Evolutionary conservation across 495 filamentous ascomycete species (phyloP), one percentile per base, ranked within the genome.

Genomic region (Haplographium delicatum): DNA sequence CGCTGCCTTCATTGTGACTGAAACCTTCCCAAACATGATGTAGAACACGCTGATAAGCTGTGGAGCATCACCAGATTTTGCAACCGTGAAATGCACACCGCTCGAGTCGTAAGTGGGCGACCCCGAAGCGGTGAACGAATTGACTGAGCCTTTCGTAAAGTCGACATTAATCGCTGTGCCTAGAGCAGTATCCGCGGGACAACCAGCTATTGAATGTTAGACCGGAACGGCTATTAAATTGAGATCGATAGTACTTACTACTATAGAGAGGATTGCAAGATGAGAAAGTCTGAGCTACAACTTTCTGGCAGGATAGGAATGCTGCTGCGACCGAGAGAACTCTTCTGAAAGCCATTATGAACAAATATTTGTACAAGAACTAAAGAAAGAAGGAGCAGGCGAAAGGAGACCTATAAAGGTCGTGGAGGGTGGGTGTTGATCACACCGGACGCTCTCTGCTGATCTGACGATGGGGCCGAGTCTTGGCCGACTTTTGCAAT

Each of bases 21-120:
- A 75, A 23, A 84, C 72, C 30, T 77, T 73, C 35, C 82, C 82
- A 63, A 78, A 84, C 72, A 86, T 82, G 53, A 86, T 81, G 59
- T 83, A 84, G 60, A 89, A 91, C 53, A 82, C 73, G 50, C 71
- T 76, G 56, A 79, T 77, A 49, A 98, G 78, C 60, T 89, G 79
- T 1, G 93, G 93, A 2, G 88, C 78, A 65, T 98, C 89, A 33
- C 89, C 89, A 43, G 81, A 66, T 58, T 84, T 74, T n/a, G 82
- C 71, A 37, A 98, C 83, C n/a, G 88, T 89, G 66, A 97, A 96
- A 4, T 72, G 75, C 11, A 78, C 89, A 37, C 94, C 93, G 64
- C 88, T 82, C 23, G 76, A 73, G 55, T 78, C 81, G 66, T 90
- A 95, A 2, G 75, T 75, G 11, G 75, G 68, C 39, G 73, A 79